Conservation (phyloP, 768 basidiomycete genomes). For the Hygrophorus pudorinus region DNA sequence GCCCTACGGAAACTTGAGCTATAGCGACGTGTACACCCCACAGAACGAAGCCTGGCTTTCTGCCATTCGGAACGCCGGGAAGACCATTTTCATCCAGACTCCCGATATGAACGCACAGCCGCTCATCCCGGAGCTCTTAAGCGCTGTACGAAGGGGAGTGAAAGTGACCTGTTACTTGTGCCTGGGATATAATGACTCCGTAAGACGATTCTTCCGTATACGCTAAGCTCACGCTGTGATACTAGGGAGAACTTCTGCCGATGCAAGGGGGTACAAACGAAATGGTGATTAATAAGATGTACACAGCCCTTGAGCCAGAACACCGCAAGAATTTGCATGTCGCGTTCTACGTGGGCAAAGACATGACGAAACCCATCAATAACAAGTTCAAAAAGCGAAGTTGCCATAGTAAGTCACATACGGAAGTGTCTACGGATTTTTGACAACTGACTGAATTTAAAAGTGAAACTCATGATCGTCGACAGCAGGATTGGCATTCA, state of each 20-base stretch:
- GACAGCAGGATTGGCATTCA: slow-evolving; percentile 57
- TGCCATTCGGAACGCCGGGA: slow-evolving; percentile 47
- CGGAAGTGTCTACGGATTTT: background rate
- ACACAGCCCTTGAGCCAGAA: slow-evolving; percentile 33
- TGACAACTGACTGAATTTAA: slow-evolving; percentile 1
- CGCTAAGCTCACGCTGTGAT: background rate
- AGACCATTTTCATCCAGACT: slow-evolving; percentile 63
- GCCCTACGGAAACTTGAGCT: slow-evolving; percentile 47
- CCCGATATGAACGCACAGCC: slow-evolving; percentile 64
- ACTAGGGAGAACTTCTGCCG: slow-evolving; percentile 46
- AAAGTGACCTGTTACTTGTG: slow-evolving; percentile 52
- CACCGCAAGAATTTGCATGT: slow-evolving; percentile 37
- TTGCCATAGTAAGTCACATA: slow-evolving; percentile 40
- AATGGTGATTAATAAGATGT: slow-evolving; percentile 53
- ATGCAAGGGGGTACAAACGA: slow-evolving; percentile 69
- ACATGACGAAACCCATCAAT: slow-evolving; percentile 54
- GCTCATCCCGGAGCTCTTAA: slow-evolving; percentile 46
- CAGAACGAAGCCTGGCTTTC: slow-evolving; percentile 65
- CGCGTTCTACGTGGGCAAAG: slow-evolving; percentile 55
- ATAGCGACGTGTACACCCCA: slow-evolving; percentile 37
- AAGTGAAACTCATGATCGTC: slow-evolving; percentile 57
- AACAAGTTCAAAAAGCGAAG: slow-evolving; percentile 60
- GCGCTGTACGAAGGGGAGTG: slow-evolving; percentile 51
- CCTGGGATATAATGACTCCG: slow-evolving; percentile 45
- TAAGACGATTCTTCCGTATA: slow-evolving; percentile 23